Base-by-base conservation (phyloP, 202 grass and related monocot species). In the Alloteropsis angusta region DNA sequence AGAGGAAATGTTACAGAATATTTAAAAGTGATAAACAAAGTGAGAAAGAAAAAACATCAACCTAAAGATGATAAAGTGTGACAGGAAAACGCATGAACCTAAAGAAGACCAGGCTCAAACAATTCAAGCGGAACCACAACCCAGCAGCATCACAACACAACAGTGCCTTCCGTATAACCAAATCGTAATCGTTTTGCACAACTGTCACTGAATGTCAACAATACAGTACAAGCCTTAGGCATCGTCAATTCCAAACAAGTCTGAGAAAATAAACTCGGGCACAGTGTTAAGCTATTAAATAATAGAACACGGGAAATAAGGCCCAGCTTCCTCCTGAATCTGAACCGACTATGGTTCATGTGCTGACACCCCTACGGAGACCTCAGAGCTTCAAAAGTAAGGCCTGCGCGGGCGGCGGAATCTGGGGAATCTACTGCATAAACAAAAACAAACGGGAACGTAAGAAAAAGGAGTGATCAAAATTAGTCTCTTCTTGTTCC, bases 321-420 rank as follows among this genome's bases (percentile, higher is more conserved):
- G 73, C 50, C 18, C 55, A 71, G 30, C 36, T 49, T 45, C 39
- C 37, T 79, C 77, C 61, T 49, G 9, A 43, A 78, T 89, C 65
- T 65, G 9, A 22, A 44, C 57, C 11, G 45, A 15, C 42, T 80
- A 66, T 62, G 7, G n/a, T 65, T 16, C 32, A 77, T 49, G 50
- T 57, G 64, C 60, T 25, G 26, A 47, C 19, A 45, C 39, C 65
- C 67, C 48, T 60, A 36, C 15, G 1, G 48, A 44, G 32, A 19
- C 59, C 26, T 2, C 4, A 56, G 30, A 56, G 30, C 69, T 79
- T 97, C 78, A 97, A 35, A 88, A 85, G 81, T 85, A 89, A 1
- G 93, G 90, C 62, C 93, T 92, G 8, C 91, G 85, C 0, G 93
- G 87, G 17, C 89, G 88, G 38, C 93, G 90, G 74, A 87, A 88